Base-by-base conservation (phyloP, 2,329 filamentous ascomycete species). In the Xylaria sp. region DNA sequence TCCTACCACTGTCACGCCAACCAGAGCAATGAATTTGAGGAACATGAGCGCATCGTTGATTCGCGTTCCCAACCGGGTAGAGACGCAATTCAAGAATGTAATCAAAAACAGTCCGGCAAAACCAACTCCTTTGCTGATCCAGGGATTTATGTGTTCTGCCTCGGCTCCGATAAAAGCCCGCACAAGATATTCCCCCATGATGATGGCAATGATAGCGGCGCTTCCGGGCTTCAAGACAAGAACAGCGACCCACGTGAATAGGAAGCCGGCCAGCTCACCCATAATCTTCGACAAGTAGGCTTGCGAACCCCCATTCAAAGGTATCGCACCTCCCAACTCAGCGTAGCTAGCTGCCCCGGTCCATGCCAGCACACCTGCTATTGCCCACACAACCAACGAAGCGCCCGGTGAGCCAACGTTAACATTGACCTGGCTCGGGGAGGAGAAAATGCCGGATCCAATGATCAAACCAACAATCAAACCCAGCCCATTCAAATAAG, bases 161-260 rank as follows among this genome's bases (percentile, higher is more conserved):
- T 97, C 92, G n/a, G 93, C 88, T 8, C 94, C 94, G 61, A 96
- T 89, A 45, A 91, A 84, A 14, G 93, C 94, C 49, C 93, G 86
- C 56, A 97, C 92, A n/a, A 97, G 81, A 74, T 99, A 99, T 78
- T 99, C 95, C 45, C 95, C 95, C 82, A 98, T 97, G 72, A 99
- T 97, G 69, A 99, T 97, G 68, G 94, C 86, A 67, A 99, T 92
- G 74, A 99, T 99, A 65, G 95, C 95, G 9, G 93, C 89, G 40
- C 92, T 91, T 2, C 95, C 95, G 0, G 95, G 95, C 79, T 97
- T 98, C 65, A 99, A 82, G 12, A 99, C 95, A 63, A 95, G 85
- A 15, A 98, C 92, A 0, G 95, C 94, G 54, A 92, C 93, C 95
- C 95, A 99, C 1, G 94, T 96, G 77, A 97, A 99, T 35, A 98